Base-by-base conservation (phyloP, 495 filamentous ascomycete species). In the Penicillium goetzii region DNA sequence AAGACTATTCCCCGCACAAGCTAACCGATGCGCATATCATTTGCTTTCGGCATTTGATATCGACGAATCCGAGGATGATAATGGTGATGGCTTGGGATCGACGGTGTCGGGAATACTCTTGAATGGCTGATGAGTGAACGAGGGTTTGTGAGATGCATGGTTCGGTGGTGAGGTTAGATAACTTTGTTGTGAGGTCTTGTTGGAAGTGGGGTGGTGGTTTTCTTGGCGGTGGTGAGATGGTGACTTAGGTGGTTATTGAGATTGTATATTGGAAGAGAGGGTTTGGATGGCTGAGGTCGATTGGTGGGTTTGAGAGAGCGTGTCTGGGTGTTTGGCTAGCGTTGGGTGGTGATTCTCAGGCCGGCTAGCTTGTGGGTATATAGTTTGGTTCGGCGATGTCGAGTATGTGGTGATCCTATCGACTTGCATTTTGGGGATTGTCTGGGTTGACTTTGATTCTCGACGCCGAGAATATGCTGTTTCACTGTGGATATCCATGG, bases 1-100 rank as follows among this genome's bases (percentile, higher is more conserved):
- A 70, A 70, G 70, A 60, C 58, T 28, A 7, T 23, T 4, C 68
- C 69, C 69, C 63, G 60, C 62, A 56, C 58, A 33, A 32, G 33
- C 50, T 12, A 10, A 47, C 17, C 41, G 21, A 7, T 38, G 6
- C 32, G 60, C 56, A 66, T 38, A 58, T 60, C 62, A 45, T 32
- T 40, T 58, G 59, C 43, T 23, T 17, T 47, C 15, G 43, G 43
- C 3, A 47, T 23, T 64, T 57, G 59, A 64, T 61, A 60, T 67
- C 32, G 38, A 61, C 62, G n/a, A 67, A 56, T 40, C n/a, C 23
- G 61, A 63, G 51, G 66, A 66, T 61, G 65, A 64, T 68, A 60
- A 38, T 63, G 19, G n/a, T 3, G 2, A 2, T 4, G 41, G 7
- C 0, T 43, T 17, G n/a, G 40, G 17, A 51, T 26, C 26, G 11